Evolutionary conservation across 495 filamentous ascomycete genomes (phyloP), one percentile per base, ranked within the genome.

Genomic region (Hyphodiscus hymeniophilus): DNA sequence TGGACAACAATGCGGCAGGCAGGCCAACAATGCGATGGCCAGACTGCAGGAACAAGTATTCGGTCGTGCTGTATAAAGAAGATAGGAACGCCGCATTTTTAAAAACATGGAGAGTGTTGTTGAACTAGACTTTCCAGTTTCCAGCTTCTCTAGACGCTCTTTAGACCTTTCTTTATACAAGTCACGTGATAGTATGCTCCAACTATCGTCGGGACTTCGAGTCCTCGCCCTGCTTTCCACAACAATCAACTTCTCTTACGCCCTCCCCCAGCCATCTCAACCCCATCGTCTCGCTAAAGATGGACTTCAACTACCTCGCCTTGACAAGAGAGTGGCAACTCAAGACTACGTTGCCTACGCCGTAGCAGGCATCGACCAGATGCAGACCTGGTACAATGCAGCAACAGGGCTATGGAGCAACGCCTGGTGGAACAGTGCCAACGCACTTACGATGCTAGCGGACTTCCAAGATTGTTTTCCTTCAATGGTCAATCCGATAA

Each of bases 341-440:
- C 17, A 33, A 24, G 50, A 54, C 21, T 59, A 59, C 38, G 23
- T 50, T 20, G 24, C 24, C 2, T 52, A 59, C 38, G 47, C 51
- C 1, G 34, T 44, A 34, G 51, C 48, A 13, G 56, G 47, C 6
- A 50, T 59, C 28, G 52, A 55, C 32, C 38, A 55, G 31, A 18
- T 87, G 7, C 81, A 86, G 50, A 54, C 47, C n/a, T 86, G 77
- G 76, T 88, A 86, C 51, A 71, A 82, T 56, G 47, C 54, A 1
- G 52, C 56, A 1, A 81, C 71, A 0, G 84, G 84, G 13, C 64
- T 85, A 4, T 88, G 80, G 79, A 57, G 73, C 50, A 78, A 73
- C 0, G 76, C 75, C 3, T 89, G 85, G 85, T 89, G 85, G 85
- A 82, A 86, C 60, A 74, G 72, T 24, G 84, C 79, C 45, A 89